Base-by-base conservation (phyloP, 2,329 filamentous ascomycete species). In the Fusarium sp. region DNA sequence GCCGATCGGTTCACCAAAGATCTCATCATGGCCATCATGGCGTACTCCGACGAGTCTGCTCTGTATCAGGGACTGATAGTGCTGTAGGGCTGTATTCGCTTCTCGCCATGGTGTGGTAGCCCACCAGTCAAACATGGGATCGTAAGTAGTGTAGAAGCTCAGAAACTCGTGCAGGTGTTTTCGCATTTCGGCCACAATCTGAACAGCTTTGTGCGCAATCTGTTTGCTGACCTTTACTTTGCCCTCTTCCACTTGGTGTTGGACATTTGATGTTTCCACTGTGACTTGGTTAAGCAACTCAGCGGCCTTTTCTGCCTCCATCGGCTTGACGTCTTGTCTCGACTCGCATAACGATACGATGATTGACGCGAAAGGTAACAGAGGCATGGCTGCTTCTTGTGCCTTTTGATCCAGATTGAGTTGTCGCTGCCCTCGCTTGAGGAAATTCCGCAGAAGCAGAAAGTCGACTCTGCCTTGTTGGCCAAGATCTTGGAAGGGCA, bases 111-210 rank as follows among this genome's bases (percentile, higher is more conserved):
- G 87, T 7, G 82, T 77, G 1, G 82, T 79, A 0, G 86, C 84
- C 89, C 89, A 91, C 87, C 88, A 91, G 47, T 88, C 85, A 63
- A 90, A 90, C 16, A 84, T 65, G 1, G 89, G 88, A 70, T 91
- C 87, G 72, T 91, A 91, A 4, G 85, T 85, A 33, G 82, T 80
- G 76, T 89, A 91, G 74, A 90, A 91, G 0, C 58, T 68, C 63
- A 83, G 85, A 75, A 85, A 86, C 71, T 91, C 88, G 2, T 80
- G 71, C 0, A 91, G 78, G 58, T 85, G 83, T 0, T 36, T 60
- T 0, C 81, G 79, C 6, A 91, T 77, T 29, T 85, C 79, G 6
- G 77, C 76, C 0, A 88, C 77, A 1, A 83, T 83, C 18, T 83
- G 84, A 5, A 83, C 83, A 6, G 88, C 87, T 29, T 86, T 85